Evolutionary conservation across 139 green algal genomes (phyloP), one percentile per base, ranked within the genome.

Genomic region (Gonium pectorale): DNA sequence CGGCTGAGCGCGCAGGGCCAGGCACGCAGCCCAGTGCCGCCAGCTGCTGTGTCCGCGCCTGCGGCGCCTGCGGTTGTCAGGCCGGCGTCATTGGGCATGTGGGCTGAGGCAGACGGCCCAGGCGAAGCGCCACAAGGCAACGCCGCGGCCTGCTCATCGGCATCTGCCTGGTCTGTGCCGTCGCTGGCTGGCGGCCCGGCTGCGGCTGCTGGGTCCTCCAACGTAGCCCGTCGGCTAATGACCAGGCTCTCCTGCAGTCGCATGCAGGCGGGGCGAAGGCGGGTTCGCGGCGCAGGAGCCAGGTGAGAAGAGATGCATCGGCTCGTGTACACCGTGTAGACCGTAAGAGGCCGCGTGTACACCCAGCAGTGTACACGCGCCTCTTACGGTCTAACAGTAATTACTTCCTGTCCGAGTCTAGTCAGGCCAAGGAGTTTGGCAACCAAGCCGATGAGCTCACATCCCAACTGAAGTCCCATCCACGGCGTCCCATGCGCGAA

Each of bases 191-290:
- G 15, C 64, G 13, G 17, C 11, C 4, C 35, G 13, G 35, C 15
- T n/a, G 64, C 35, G 3, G 1, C 31, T 0, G 51, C 22, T 38
- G 72, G 26, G 38, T 51, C 72, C n/a, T 64, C 70, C 24, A 38
- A 22, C 5, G 72, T 52, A 24, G 59, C 33, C 9, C 51, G 33
- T 6, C 72, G 72, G 72, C 72, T 80, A 3, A 80, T 51, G 21
- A 37, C 72, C 51, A 80, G 38, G 33, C 72, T 80, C 52, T 80
- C 72, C 72, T 80, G 33, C 71, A n/a, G 6, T 40, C 24, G 17
- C 17, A 41, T 19, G 29, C 60, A 68, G 60, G 19, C 6, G n/a
- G 6, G 60, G n/a, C 7, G 19, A 22, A 7, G n/a, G 21, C 22
- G n/a, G 9, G 8, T 41, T 29, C 5, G 8, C 40, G 0, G n/a